These are phyloP conservation scores for Cladosporium sp. DNA, from an alignment of 2,329 filamentous ascomycete species.

Conservation along the genomic window DNA sequence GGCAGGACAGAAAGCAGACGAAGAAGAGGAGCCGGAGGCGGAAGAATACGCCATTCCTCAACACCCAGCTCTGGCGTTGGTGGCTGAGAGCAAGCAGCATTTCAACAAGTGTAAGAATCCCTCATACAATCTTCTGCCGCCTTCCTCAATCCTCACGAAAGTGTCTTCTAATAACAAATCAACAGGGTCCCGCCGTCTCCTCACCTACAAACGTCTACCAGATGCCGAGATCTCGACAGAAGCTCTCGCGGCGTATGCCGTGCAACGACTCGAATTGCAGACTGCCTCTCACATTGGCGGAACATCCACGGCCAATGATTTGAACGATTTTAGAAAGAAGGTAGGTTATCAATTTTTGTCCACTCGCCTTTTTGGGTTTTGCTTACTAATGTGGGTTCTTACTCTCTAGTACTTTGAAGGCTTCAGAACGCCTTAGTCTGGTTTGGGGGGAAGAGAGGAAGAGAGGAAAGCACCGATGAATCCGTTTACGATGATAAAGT, in stretches of 20 bases:
- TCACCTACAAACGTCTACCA: slow-evolving; percentile 73
- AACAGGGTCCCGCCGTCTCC: slow-evolving; percentile 76
- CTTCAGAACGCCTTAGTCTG: slow-evolving; percentile 25
- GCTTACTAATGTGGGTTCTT: not conserved
- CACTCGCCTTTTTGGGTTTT: not conserved
- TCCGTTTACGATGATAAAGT: too few relatives aligned
- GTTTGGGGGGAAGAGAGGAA: too few relatives aligned
- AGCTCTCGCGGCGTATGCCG: slow-evolving; percentile 23
- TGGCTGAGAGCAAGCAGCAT: slow-evolving; percentile 73
- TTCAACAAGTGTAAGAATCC: slow-evolving; percentile 77
- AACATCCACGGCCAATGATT: slow-evolving; percentile 56
- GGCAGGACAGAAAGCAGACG: slow-evolving; percentile 50
- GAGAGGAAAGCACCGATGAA: too few relatives aligned
- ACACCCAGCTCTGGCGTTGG: slow-evolving; percentile 69
- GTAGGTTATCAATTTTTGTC: too few relatives aligned
- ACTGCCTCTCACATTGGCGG: slow-evolving; percentile 30
- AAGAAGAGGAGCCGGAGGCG: slow-evolving; percentile 14
- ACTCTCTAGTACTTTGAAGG: slow-evolving; percentile 31
- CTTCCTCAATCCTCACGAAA: too few relatives aligned
- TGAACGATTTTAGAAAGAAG: slow-evolving; percentile 63
- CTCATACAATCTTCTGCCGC: too few relatives aligned
- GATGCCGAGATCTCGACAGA: slow-evolving; percentile 48
- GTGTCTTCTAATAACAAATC: slow-evolving; percentile 2
- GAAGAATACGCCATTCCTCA: slow-evolving; percentile 67
- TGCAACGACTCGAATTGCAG: slow-evolving; percentile 18